Conservation (phyloP, 805 yeast species). For the Candida dajiaensis region DNA sequence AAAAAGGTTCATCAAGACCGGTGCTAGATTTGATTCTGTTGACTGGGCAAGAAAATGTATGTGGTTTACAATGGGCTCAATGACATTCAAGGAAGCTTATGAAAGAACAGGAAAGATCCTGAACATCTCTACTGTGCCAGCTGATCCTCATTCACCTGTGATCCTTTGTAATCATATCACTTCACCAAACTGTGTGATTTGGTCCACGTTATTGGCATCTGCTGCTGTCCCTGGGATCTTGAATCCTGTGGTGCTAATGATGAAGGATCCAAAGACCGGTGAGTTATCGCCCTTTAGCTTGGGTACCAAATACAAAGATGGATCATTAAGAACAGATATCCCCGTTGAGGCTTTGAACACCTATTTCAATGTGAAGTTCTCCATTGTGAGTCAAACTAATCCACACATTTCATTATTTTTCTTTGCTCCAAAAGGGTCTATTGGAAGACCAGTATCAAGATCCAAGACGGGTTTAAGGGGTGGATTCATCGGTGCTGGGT, state of each 20-base stretch:
- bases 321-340: constrained; percentile 71
- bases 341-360: constrained; percentile 71
- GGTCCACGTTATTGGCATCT: constrained; percentile 73
- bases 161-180: constrained; percentile 72
- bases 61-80: constrained; percentile 69
- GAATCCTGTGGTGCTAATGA: constrained; percentile 76
- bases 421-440: constrained; percentile 74
- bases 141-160: constrained; percentile 77
- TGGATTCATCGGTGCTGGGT: constrained; percentile 67
- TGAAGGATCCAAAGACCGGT: constrained; percentile 38
- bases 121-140: constrained; percentile 74
- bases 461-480: constrained; percentile 62
- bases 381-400: constrained; percentile 76
- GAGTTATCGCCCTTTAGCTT: constrained; percentile 59
- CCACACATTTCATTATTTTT: constrained; percentile 76
- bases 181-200: constrained; percentile 74
- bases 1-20: constrained; percentile 63
- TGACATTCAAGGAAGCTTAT: constrained; percentile 66
- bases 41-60: constrained; percentile 65
- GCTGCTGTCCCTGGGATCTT: constrained; percentile 81
- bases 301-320: constrained; percentile 73
- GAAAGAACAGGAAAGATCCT: constrained; percentile 63
- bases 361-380: constrained; percentile 69
- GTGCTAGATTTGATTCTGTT: constrained; percentile 71
- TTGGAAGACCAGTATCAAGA: constrained; percentile 70